Conservation (phyloP, 192 early-diverging fungal species). For the Phlyctochytrium arcticum region DNA sequence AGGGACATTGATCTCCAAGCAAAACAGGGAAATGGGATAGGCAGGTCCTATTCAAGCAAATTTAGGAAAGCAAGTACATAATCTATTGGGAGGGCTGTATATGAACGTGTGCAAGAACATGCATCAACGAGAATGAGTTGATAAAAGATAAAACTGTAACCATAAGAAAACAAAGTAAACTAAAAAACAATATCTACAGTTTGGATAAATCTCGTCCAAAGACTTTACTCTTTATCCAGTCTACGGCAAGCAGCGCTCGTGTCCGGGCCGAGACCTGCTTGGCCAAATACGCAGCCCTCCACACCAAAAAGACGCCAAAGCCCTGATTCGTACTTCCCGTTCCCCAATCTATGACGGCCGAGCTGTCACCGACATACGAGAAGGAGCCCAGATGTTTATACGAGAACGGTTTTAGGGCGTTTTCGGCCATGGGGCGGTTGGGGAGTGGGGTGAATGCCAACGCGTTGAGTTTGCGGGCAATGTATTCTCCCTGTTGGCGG, state of each 20-base stretch:
- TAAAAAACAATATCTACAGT: too few species aligned
- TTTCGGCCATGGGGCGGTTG: background rate
- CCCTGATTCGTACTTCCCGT: conserved; percentile 17
- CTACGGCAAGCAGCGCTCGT: conserved; percentile 30
- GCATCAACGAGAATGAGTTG: too few species aligned
- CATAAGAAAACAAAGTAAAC: too few species aligned
- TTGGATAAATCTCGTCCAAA: too few species aligned
- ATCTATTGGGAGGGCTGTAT: too few species aligned
- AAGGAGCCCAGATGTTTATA: conserved; percentile 41
- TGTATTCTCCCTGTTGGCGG: conserved; percentile 34
- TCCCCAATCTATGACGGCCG: conserved; percentile 32
- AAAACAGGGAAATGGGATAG: too few species aligned
- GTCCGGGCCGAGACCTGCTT: conserved; percentile 41
- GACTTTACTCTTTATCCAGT: conserved; percentile 37
- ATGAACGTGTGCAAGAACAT: too few species aligned
- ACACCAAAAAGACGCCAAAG: conserved; percentile 24
- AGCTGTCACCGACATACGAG: conserved; percentile 36
- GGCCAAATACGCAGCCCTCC: conserved; percentile 39
- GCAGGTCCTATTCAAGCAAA: too few species aligned
- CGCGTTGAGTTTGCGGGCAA: conserved; percentile 30
- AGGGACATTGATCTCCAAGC: too few species aligned
- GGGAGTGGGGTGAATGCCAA: background rate
- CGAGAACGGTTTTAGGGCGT: conserved; percentile 14
- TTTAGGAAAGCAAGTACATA: too few species aligned
- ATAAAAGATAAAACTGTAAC: too few species aligned